These are phyloP conservation scores for Leccinum olivaceopallidum DNA, from an alignment of 768 basidiomycete species.

Conservation along the genomic window DNA sequence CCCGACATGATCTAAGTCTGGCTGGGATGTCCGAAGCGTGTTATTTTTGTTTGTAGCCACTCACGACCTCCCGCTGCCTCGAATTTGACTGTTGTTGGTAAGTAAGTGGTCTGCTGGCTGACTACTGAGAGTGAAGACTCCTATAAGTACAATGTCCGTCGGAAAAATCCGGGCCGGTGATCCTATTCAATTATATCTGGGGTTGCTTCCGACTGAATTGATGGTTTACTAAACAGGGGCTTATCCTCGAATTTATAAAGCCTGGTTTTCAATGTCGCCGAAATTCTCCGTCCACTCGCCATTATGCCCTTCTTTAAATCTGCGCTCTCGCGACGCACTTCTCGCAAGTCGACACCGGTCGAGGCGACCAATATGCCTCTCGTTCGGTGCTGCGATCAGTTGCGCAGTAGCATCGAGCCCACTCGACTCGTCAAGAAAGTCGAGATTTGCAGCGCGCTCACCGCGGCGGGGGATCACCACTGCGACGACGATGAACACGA, in stretches of 20 bases:
- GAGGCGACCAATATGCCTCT: conserved; percentile 6
- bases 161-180: not conserved
- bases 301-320: conserved; percentile 10
- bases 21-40: no score
- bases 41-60: no score
- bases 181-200: no score
- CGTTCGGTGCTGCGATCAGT: conserved; percentile 1
- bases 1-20: no score
- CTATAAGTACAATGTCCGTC: no score
- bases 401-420: not conserved
- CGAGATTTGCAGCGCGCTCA: conserved; percentile 11
- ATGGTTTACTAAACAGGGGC: not conserved
- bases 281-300: not conserved
- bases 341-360: conserved; percentile 5
- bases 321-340: not conserved
- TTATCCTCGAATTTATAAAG: not conserved
- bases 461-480: conserved; percentile 1
- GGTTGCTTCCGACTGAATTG: no score
- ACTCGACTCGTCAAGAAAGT: conserved; percentile 10
- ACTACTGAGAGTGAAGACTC: no score
- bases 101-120: no score
- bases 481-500: not conserved
- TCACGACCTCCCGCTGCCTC: no score
- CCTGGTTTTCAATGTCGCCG: not conserved
- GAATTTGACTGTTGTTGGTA: no score